Conservation (phyloP, 805 yeast species). For the Maudiozyma turicensis region DNA sequence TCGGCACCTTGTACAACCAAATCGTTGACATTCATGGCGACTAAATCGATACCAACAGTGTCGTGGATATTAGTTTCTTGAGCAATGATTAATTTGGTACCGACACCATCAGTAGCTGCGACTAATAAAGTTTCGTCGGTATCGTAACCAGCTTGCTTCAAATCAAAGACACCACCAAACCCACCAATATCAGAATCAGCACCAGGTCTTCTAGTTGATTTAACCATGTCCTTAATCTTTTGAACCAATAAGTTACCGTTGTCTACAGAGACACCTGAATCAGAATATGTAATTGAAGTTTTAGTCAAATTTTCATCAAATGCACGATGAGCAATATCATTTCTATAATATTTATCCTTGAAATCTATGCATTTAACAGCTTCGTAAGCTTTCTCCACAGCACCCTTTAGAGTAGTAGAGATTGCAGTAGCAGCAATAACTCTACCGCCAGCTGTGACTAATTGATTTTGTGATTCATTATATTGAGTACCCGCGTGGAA, state of each 20-base stretch:
- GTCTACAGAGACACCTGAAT: slow-evolving; percentile 96
- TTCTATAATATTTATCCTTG: slow-evolving; percentile 70
- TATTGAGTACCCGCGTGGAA: slow-evolving; percentile 94
- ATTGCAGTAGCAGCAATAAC: slow-evolving; percentile 91
- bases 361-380: slow-evolving; percentile 76
- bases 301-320: slow-evolving; percentile 39
- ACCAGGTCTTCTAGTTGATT: slow-evolving; percentile 88
- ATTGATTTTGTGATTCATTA: slow-evolving; percentile 37
- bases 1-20: slow-evolving; percentile 98
- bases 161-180: slow-evolving; percentile 93
- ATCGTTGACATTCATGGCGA: slow-evolving; percentile 98
- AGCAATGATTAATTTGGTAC: slow-evolving; percentile 92
- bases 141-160: slow-evolving; percentile 74
- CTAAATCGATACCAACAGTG: slow-evolving; percentile 98
- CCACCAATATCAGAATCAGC: slow-evolving; percentile 98
- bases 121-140: slow-evolving; percentile 74
- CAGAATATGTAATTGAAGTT: slow-evolving; percentile 67
- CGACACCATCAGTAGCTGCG: slow-evolving; percentile 99
- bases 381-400: slow-evolving; percentile 76
- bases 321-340: slow-evolving; percentile 93
- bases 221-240: slow-evolving; percentile 80
- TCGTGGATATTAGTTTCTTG: slow-evolving; percentile 81
- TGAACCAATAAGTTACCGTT: slow-evolving; percentile 87
- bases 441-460: slow-evolving; percentile 90
- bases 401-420: slow-evolving; percentile 62